Evolutionary conservation across 257 asterid species (phyloP), one percentile per base, ranked within the genome.

Genomic region (Fraxinus quadrangulata): DNA sequence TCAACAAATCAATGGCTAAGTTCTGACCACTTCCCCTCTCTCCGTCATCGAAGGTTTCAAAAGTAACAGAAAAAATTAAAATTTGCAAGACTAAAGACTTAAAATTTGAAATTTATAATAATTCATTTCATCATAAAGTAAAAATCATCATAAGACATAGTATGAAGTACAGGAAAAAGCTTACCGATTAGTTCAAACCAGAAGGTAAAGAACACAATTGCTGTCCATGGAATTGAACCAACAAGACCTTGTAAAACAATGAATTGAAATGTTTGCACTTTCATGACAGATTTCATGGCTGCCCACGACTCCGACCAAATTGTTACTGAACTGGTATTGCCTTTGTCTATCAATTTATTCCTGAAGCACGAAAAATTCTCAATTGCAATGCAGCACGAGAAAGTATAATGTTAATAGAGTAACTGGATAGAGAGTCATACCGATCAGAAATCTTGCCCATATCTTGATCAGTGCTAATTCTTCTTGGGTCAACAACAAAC

Each of bases 201-300:
- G 49, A 91, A 73, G 34, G 98, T 95, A 81, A 95, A 85, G 91
- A 95, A 95, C 63, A 95, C 99, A 34, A 91, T 81, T 49, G 99
- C 98, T 5, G 98, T 93, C 98, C 99, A 93, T 49, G 99, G 98
- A 74, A 95, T 80, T 6, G 96, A 91, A 56, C 99, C 99, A 71
- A 93, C 97, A 12, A 95, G 86, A 77, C 99, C 99, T 81, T 95
- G 99, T 85, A 95, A 77, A 72, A 95, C 99, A 39, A 95, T 95
- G 89, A 89, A 88, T 88, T 87, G 99, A 85, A 93, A 95, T 11
- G 99, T 93, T 73, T 84, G 97, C 47, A 95, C 90, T 80, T 85
- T 92, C 85, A 90, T 88, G 77, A 95, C 93, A 68, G 85, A 78
- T 88, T 88, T 93, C 94, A 87, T 95, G 78, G 99, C 96, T 30